Evolutionary conservation across 2,329 filamentous ascomycete species (phyloP), one percentile per base, ranked within the genome.

Genomic region (Alternaria sp.): DNA sequence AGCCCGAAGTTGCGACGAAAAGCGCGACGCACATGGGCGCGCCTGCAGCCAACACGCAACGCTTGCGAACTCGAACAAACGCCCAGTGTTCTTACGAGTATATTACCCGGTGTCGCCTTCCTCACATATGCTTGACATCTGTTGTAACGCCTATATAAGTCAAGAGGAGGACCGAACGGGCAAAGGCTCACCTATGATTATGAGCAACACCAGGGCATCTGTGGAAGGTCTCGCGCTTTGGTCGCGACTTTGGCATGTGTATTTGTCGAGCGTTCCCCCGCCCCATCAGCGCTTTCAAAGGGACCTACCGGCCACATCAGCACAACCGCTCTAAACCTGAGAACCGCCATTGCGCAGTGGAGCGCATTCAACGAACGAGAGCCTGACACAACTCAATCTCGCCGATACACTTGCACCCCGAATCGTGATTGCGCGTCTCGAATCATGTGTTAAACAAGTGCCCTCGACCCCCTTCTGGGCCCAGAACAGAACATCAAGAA

Each of bases 91-190:
- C 23, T 18, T 0, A n/a, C 3, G 12, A 11, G 30, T 20, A 14
- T 10, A 51, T 23, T 49, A 26, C n/a, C 30, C 1, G 11, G 10
- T 30, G 3, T 21, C n/a, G 15, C 25, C 20, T 6, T n/a, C 5
- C 9, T 18, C 20, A 10, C 11, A 41, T n/a, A 12, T n/a, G 15
- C 8, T 18, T 28, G 9, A 14, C 47, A n/a, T 41, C n/a, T 12
- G 12, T 26, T 28, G 49, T 21, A 4, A 12, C 15, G 11, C 44
- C 18, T 23, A 6, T 10, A 9, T 12, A 26, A 15, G 53, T 28
- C 14, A 58, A 65, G 63, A 65, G 63, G 60, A 45, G 60, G 60
- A 47, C 9, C 14, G 5, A 15, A 33, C 26, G 10, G 30, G 44
- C 18, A 18, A 4, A 46, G 21, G 15, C 26, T 46, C 18, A 49